Conservation (phyloP, 208 protist genomes). For the Trypanosoma conorhini region DNA sequence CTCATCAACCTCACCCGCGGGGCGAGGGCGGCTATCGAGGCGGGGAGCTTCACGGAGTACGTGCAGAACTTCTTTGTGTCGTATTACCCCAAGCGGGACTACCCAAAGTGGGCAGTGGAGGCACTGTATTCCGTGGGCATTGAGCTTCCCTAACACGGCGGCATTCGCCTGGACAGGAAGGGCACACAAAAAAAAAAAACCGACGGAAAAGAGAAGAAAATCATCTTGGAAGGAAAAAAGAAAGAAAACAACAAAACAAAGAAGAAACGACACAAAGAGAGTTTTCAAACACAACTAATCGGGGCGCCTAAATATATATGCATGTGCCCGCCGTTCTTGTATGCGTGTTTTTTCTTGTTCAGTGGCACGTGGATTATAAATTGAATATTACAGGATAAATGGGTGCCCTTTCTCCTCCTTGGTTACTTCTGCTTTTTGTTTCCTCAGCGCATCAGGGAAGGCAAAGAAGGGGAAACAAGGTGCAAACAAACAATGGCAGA, state of each 20-base stretch:
- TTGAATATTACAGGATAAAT: neutral
- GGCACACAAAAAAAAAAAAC: constrained; percentile 9
- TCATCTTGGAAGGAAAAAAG: neutral
- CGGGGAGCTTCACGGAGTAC: constrained; percentile 79
- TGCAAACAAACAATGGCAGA: constrained; percentile 16
- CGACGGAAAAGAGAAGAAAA: neutral
- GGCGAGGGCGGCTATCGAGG: constrained; percentile 82
- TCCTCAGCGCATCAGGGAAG: neutral
- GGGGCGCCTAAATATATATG: neutral
- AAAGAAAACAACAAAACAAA: no score
- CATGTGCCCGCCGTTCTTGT: constrained; percentile 2
- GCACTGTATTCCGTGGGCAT: constrained; percentile 84
- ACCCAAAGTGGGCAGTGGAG: constrained; percentile 89
- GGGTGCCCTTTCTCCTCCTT: neutral
- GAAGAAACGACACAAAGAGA: neutral
- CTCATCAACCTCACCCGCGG: constrained; percentile 93
- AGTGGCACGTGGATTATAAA: neutral
- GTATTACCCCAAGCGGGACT: constrained; percentile 85
- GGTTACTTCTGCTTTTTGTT: neutral
- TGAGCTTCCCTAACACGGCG: constrained; percentile 39
- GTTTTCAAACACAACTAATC: neutral
- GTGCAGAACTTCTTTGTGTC: constrained; percentile 86
- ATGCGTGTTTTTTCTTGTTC: neutral
- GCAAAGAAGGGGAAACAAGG: neutral
- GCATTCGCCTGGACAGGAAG: neutral